A percentile compares a stretch with the other conserved stretches of the same genome.
phyloP scores from a whole-genome alignment of 2,329 filamentous ascomycete genomes.

The Hymenotorrendiella dingleyae region DNA sequence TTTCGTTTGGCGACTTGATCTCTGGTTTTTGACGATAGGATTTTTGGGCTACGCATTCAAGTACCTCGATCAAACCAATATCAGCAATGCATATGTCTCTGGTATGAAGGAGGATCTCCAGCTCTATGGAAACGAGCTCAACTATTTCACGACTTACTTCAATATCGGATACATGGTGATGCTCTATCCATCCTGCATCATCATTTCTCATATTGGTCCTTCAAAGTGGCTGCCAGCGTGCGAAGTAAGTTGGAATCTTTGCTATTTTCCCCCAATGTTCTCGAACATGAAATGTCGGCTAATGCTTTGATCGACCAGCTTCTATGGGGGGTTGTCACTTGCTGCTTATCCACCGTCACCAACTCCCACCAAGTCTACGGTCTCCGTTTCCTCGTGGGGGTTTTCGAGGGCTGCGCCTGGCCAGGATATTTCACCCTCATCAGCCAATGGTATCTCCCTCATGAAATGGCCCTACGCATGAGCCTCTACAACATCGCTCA shows the following conservation, averaged over 20 bases:
- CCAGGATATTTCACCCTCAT: constrained; percentile 37
- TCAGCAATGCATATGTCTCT: constrained; percentile 23
- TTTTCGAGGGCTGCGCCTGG: constrained; percentile 14
- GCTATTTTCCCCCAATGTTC: no score
- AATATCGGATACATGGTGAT: constrained; percentile 36
- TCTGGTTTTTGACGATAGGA: not conserved
- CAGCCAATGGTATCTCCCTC: constrained; percentile 32
- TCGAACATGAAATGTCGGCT: no score
- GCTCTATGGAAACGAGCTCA: constrained; percentile 48
- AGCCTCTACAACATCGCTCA: constrained; percentile 16
- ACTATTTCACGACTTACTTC: constrained; percentile 35
- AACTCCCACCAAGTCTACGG: constrained; percentile 35
- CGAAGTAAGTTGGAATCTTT: constrained; percentile 11
- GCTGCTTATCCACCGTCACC: constrained; percentile 10
- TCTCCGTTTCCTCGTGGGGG: constrained; percentile 48
- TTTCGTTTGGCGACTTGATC: not conserved
- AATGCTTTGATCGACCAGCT: not conserved
- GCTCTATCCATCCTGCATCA: constrained; percentile 35
- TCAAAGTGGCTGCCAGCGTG: constrained; percentile 29
- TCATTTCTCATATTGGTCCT: constrained; percentile 32
- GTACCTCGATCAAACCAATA: constrained; percentile 33
- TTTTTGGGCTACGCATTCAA: constrained; percentile 36
- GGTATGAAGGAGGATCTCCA: constrained; percentile 37
- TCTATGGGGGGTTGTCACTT: not conserved
- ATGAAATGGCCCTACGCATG: constrained; percentile 22